A percentile compares a stretch with the other conserved stretches of the same genome.
These are phyloP conservation scores for Asterophora parasitica DNA, from an alignment of 768 basidiomycete species.

Conservation along the genomic window DNA sequence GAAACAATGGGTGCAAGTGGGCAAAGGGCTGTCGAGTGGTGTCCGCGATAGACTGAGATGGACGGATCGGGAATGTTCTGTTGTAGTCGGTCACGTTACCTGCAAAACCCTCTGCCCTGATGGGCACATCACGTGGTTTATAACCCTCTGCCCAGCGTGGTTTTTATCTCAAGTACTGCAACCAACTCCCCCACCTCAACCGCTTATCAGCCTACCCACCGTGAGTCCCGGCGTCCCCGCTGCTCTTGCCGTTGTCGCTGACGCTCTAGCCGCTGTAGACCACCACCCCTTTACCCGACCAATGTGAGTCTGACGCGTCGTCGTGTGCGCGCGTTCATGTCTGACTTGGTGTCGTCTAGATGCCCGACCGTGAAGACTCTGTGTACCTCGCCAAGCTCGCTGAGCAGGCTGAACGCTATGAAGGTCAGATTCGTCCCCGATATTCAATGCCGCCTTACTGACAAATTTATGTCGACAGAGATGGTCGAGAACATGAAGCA, in stretches of 20 bases:
- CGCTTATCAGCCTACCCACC: slow-evolving; percentile 34
- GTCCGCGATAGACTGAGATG: neutral
- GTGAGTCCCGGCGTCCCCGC: slow-evolving; percentile 42
- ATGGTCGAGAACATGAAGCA: slow-evolving; percentile 99
- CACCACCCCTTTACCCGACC: slow-evolving; percentile 20
- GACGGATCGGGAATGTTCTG: slow-evolving; percentile 18
- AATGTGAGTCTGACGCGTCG: slow-evolving; percentile 46
- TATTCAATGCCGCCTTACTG: slow-evolving; percentile 5
- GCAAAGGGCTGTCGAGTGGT: slow-evolving; percentile 1
- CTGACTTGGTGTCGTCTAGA: slow-evolving; percentile 40
- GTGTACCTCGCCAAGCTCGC: slow-evolving; percentile 99
- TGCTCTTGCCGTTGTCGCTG: slow-evolving; percentile 14
- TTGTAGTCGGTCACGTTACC: slow-evolving; percentile 22
- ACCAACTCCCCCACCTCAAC: slow-evolving; percentile 40
- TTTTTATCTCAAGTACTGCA: slow-evolving; percentile 57
- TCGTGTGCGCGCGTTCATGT: slow-evolving; percentile 16
- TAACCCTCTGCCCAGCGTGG: slow-evolving; percentile 70
- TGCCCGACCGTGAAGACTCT: slow-evolving; percentile 89
- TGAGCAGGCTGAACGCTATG: slow-evolving; percentile 99
- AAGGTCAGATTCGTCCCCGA: slow-evolving; percentile 48
- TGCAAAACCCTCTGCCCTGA: slow-evolving; percentile 44
- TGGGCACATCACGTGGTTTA: slow-evolving; percentile 31
- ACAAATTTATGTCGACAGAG: slow-evolving; percentile 40
- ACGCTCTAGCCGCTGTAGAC: slow-evolving; percentile 11
- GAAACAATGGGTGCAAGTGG: neutral